Base-by-base conservation (phyloP, 768 basidiomycete species). In the Hysterangium stoloniferum region DNA sequence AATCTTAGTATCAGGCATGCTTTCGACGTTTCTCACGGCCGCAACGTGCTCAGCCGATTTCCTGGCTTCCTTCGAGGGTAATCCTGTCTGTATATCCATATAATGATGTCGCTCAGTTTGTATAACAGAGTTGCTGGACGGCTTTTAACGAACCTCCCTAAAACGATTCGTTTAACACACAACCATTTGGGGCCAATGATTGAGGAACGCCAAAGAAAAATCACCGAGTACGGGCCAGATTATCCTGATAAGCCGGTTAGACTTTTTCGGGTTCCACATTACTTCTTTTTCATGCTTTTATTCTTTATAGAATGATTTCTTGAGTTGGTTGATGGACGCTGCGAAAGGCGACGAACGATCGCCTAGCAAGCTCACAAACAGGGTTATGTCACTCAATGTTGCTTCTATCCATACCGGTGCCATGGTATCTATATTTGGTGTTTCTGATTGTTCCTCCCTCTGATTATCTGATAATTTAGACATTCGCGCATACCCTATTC, bases 321-420 rank as follows among this genome's bases (percentile, higher is more conserved):
- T 76, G 4, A 66, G 65, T 35, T 77, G 75, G 74, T 55, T 76
- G 6, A 58, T 76, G 35, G 71, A 71, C 31, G 60, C 60, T 11
- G 70, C 71, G 0, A 40, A 61, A 29, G 66, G 60, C 22, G 42
- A 61, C 2, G 65, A 68, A 46, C 58, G 61, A n/a, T 63, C 62
- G 1, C 48, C 67, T 6, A 56, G 57, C n/a, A 62, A 68, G 22
- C 56, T 74, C 6, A 63, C 66, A 5, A 45, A 52, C 4, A 52
- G 57, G 15, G 41, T 58, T 22, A 37, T 58, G 4, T 4, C 49
- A n/a, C 8, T 59, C n/a, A 60, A 60, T 45, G 60, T 60, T 37
- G 60, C 58, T 4, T 50, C 60, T 5, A 58, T 62, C 6, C 58
- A 56, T 33, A 56, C 55, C 17, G 48, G 57, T 13, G 46, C 57